Base-by-base conservation (phyloP, 768 basidiomycete genomes). In the Rhizopogon sp. region DNA sequence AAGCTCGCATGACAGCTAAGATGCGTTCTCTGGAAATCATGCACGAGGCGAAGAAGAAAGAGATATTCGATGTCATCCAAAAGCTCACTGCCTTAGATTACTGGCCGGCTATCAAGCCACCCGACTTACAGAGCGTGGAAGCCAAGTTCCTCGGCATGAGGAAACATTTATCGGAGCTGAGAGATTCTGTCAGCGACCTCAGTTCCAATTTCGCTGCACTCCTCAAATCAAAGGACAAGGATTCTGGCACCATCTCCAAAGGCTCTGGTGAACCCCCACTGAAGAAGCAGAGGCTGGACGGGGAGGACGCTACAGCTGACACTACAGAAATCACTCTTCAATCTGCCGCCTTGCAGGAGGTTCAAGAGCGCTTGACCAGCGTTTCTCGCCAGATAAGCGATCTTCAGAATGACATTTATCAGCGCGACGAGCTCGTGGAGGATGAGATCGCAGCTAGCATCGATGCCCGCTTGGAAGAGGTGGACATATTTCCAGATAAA, bases 31-130 rank as follows among this genome's bases (percentile, higher is more conserved):
- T 68, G 25, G 69, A 70, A 39, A 45, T 55, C 6, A 58, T 60
- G n/a, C 55, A 59, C 39, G 65, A 64, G 5, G 56, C 17, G 25
- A 75, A 73, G 54, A 69, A 71, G 57, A 64, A 62, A 39, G 68
- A 71, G 29, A 56, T 77, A 33, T 70, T 67, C 35, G 61, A 60
- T 3, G 39, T 52, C 11, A 50, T 74, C 16, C 63, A 60, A 33
- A 66, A 61, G 20, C 67, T 78, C 13, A 50, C 72, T 5, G 69
- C 68, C 25, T 62, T 65, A 44, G 66, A 66, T 16, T 77, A 74
- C 55, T 78, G 77, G 76, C 77, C 76, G 5, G 45, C 69, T 33
- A n/a, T 73, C 3, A 64, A 62, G 20, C 49, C 55, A 6, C 57
- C 67, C n/a, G 62, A 65, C 16, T 46, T 66, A 14, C 57, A 62